These are phyloP conservation scores for Citrus hindsii DNA, from an alignment of 345 rosid genomes.

Conservation along the genomic window DNA sequence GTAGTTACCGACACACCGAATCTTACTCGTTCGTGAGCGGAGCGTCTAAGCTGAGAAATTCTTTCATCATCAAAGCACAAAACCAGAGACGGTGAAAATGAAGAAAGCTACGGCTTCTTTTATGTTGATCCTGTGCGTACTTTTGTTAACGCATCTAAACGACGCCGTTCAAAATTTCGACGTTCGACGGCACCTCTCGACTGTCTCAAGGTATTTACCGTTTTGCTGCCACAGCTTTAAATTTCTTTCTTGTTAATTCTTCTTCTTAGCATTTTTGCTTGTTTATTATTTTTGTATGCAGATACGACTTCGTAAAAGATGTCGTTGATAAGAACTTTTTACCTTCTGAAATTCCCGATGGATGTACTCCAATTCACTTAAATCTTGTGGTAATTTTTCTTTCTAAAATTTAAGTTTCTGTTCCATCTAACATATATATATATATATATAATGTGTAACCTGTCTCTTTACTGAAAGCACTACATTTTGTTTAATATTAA, in stretches of 20 bases:
- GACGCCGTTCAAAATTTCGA: slow-evolving; percentile 56
- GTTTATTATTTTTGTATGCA: slow-evolving; percentile 28
- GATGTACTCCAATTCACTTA: slow-evolving; percentile 79
- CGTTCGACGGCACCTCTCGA: slow-evolving; percentile 68
- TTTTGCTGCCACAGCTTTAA: neutral
- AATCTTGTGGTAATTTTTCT: slow-evolving; percentile 79
- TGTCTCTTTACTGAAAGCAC: neutral
- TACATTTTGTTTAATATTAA: neutral
- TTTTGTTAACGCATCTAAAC: slow-evolving; percentile 18
- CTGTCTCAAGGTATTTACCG: slow-evolving; percentile 51
- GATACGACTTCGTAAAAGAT: slow-evolving; percentile 65
- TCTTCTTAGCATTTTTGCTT: neutral
- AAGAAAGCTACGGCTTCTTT: slow-evolving; percentile 6
- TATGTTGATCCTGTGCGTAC: slow-evolving; percentile 17
- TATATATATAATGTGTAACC: neutral
- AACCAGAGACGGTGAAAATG: neutral
- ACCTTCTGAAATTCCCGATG: slow-evolving; percentile 45
- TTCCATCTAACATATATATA: too few relatives aligned
- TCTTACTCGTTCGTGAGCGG: neutral
- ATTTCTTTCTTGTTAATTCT: neutral
- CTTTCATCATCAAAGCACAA: neutral
- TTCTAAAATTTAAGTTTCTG: neutral
- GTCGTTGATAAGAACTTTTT: slow-evolving; percentile 30
- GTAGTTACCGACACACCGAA: neutral
- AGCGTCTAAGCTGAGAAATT: neutral